Conservation (phyloP, 2,329 filamentous ascomycete genomes). For the Scedosporium dehoogii region DNA sequence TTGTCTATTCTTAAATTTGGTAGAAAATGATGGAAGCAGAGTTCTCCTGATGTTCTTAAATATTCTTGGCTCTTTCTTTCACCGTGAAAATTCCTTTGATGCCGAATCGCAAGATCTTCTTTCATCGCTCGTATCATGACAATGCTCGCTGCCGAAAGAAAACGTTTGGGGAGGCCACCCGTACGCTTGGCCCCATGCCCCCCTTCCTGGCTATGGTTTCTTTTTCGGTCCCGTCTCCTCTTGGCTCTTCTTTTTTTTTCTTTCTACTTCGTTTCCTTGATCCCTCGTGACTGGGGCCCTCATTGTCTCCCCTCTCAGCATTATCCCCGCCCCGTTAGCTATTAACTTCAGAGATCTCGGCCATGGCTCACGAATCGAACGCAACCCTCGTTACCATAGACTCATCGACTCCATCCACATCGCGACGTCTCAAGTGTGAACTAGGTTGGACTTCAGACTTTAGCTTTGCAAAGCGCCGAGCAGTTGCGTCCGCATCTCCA, state of each 20-base stretch:
- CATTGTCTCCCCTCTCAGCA: neutral
- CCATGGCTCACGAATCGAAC: neutral
- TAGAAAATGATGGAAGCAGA: no score
- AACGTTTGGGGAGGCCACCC: no score
- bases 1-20: no score
- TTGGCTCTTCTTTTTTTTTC: neutral
- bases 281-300: neutral
- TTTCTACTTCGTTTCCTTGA: neutral
- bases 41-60: no score
- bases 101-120: no score
- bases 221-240: neutral
- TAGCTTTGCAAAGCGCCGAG: neutral
- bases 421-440: neutral
- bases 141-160: no score
- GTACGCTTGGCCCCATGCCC: no score
- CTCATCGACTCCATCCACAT: neutral
- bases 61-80: no score
- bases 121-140: no score
- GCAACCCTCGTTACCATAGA: neutral
- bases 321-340: no score
- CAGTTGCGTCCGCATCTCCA: neutral
- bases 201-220: neutral
- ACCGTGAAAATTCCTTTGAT: no score
- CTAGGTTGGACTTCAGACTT: slow-evolving; percentile 2
- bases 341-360: neutral